Evolutionary conservation across 768 basidiomycete genomes (phyloP).

Genomic region (Gyrodon lividus): DNA sequence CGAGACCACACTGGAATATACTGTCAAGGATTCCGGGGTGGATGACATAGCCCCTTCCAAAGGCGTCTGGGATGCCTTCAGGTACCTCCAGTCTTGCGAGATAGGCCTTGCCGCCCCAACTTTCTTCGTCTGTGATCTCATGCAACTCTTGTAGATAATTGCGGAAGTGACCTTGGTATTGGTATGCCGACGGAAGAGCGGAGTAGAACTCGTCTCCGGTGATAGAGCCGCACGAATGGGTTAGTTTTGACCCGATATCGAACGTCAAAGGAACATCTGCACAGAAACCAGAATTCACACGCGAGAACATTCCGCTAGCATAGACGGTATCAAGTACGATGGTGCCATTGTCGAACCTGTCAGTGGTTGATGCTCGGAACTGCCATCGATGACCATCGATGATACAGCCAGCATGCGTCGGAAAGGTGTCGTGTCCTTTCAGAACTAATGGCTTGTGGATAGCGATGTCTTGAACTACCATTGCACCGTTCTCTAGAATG

Average conservation of each 20-base stretch:
- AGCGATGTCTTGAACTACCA: constrained; percentile 11
- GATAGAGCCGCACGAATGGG: background rate
- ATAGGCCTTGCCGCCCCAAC: constrained; percentile 13
- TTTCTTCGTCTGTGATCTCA: constrained; percentile 5
- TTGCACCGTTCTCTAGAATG: constrained; percentile 20
- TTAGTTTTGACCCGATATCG: constrained; percentile 6
- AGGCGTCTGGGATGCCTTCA: constrained; percentile 9
- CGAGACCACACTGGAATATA: constrained; percentile 12
- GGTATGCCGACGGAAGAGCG: constrained; percentile 8
- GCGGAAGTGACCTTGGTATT: constrained; percentile 13
- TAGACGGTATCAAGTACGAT: constrained; percentile 12
- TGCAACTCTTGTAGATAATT: constrained; percentile 9
- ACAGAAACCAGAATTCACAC: constrained; percentile 9
- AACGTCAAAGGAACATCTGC: background rate
- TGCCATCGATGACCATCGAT: constrained; percentile 12
- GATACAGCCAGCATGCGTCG: constrained; percentile 10
- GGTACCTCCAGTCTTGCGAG: constrained; percentile 12
- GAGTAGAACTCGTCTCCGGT: constrained; percentile 16
- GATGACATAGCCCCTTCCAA: constrained; percentile 15
- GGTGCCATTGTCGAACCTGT: constrained; percentile 6
- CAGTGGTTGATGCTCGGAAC: constrained; percentile 13
- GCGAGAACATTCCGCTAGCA: constrained; percentile 11
- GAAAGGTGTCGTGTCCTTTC: constrained; percentile 1
- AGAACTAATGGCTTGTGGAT: constrained; percentile 15
- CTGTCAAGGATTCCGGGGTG: constrained; percentile 24